These are phyloP conservation scores for Eucalyptus rudis DNA, from an alignment of 345 rosid genomes.

Conservation along the genomic window DNA sequence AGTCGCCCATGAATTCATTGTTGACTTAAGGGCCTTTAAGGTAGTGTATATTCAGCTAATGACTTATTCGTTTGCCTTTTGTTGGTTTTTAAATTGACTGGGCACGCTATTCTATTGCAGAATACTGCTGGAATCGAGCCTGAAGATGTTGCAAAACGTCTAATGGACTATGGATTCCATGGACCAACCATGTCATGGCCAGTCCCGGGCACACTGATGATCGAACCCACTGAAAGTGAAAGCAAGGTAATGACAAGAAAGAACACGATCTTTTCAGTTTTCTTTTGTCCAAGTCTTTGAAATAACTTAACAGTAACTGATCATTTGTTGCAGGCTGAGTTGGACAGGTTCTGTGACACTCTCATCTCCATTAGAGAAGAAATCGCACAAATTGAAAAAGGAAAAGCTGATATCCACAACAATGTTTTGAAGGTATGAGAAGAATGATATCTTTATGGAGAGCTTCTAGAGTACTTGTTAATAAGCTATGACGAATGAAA, in stretches of 20 bases:
- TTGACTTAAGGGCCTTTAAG: slow-evolving; percentile 91
- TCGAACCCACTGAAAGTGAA: slow-evolving; percentile 99
- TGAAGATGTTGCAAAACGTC: slow-evolving; percentile 98
- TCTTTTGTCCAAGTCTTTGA: not conserved
- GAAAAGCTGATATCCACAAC: slow-evolving; percentile 86
- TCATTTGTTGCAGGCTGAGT: slow-evolving; percentile 65
- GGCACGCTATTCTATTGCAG: slow-evolving; percentile 15
- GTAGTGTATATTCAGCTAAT: slow-evolving; percentile 13
- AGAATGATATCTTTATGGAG: not conserved
- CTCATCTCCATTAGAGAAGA: slow-evolving; percentile 96
- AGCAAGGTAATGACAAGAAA: slow-evolving; percentile 54
- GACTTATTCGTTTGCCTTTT: not conserved
- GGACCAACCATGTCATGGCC: slow-evolving; percentile 99
- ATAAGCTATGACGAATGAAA: not conserved
- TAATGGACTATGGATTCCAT: slow-evolving; percentile 95
- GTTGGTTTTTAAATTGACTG: not conserved
- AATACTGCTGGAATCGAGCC: slow-evolving; percentile 85
- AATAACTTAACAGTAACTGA: not conserved
- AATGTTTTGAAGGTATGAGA: slow-evolving; percentile 77
- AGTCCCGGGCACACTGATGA: slow-evolving; percentile 97
- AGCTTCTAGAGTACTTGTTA: not conserved
- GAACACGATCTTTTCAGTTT: not conserved
- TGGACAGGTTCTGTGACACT: slow-evolving; percentile 93
- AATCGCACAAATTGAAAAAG: slow-evolving; percentile 84
- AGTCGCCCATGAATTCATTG: slow-evolving; percentile 88